These are phyloP conservation scores for Globisporangium acanthophoron DNA, from an alignment of 352 stramenopile genomes.

Conservation along the genomic window DNA sequence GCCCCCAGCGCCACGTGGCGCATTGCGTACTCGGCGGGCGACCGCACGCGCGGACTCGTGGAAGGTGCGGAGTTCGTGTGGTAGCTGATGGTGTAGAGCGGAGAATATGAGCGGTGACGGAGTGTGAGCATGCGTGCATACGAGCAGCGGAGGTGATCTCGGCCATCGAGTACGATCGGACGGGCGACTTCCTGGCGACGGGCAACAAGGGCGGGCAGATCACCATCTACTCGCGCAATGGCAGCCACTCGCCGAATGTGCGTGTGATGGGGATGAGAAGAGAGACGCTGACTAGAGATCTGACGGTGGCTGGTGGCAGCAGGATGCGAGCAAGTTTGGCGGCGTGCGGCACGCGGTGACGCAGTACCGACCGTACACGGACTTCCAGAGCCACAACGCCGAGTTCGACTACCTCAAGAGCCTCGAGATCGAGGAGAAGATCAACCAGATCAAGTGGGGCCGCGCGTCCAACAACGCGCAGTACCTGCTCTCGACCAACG, in stretches of 20 bases:
- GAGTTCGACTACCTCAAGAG: constrained; percentile 98
- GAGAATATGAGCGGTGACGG: not conserved
- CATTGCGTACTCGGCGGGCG: constrained; percentile 40
- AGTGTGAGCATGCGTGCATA: not conserved
- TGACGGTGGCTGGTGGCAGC: not conserved
- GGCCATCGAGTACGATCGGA: constrained; percentile 91
- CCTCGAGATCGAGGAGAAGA: constrained; percentile 97
- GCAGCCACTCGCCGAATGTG: constrained; percentile 6
- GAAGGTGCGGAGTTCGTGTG: constrained; percentile 26
- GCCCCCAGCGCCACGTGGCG: constrained; percentile 41
- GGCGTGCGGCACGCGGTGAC: constrained; percentile 18
- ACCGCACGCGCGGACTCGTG: constrained; percentile 56
- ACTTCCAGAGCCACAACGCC: constrained; percentile 94
- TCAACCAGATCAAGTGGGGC: constrained; percentile 97
- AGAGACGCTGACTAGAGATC: not conserved
- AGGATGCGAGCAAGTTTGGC: constrained; percentile 27
- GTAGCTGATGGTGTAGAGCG: not conserved
- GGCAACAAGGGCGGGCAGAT: constrained; percentile 93
- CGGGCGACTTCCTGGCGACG: constrained; percentile 90
- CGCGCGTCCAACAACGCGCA: constrained; percentile 83
- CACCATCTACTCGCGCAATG: constrained; percentile 82
- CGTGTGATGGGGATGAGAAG: not conserved
- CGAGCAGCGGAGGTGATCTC: constrained; percentile 90
- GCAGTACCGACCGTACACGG: constrained; percentile 82
- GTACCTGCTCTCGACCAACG: constrained; percentile 94